Evolutionary conservation across 1,284 basidiomycete species (phyloP), one percentile per base, ranked within the genome.

Genomic region (Schizophyllum commune): DNA sequence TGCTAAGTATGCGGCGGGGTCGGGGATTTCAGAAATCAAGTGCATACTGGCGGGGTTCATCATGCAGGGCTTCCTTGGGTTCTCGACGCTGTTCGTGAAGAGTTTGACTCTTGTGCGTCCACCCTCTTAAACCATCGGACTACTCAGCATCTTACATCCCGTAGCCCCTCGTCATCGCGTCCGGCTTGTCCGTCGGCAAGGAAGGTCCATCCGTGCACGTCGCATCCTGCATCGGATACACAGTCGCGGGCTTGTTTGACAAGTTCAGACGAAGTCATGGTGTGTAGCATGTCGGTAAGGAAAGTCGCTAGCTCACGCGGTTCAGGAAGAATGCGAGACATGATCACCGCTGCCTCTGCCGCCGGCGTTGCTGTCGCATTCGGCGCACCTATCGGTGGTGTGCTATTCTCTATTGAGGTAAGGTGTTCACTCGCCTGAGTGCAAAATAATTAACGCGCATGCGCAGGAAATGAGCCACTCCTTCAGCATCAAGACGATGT

Each of bases 121-220:
- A 15, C 32, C 52, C 7, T 17, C 4, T 32, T 9, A 1, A 32
- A 15, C 15, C 32, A 27, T 60, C 39, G 21, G 11, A 56, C n/a
- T 21, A 39, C 55, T 59, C 34, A 52, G 51, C 32, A 53, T 32
- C 56, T 58, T 63, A 32, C 22, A n/a, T 39, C 32, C 59, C 60
- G 21, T 66, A 97, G 95, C 96, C 96, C 27, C 79, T 98, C 19
- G 90, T 96, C n/a, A 98, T 99, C 68, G 97, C 95, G 0, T 98
- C 96, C 22, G 97, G 97, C 0, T 78, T 99, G 54, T 96, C 95
- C 7, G 94, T 99, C 27, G 97, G 97, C 13, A 99, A 99, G 74
- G 97, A 99, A 76, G 97, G 97, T 0, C 97, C 97, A 0, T 97
- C 95, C 0, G 97, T 99, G 0, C 97, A 99, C 70, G 91, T 98